Evolutionary conservation across 1,284 basidiomycete species (phyloP).

Genomic region (Spongiforma sp.): DNA sequence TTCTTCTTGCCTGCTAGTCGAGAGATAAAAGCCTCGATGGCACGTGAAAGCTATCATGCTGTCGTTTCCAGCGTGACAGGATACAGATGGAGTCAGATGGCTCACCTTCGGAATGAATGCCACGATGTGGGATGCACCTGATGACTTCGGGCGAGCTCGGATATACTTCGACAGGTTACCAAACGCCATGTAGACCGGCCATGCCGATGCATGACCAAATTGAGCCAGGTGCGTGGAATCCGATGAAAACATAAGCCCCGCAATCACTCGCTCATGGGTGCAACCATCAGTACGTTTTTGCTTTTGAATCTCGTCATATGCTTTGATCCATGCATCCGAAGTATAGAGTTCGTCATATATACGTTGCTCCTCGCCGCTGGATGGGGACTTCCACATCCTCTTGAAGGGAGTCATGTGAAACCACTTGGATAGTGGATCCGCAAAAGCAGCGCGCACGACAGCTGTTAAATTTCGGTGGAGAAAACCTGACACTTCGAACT

Average conservation of each 20-base stretch:
- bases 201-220: conserved; percentile 40
- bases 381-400: conserved; percentile 7
- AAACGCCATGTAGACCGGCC: conserved; percentile 36
- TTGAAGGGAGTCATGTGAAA: conserved; percentile 3
- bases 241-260: conserved; percentile 41
- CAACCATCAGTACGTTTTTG: no score
- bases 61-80: no score
- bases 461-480: background rate
- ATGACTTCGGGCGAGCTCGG: background rate
- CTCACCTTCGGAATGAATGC: background rate
- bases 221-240: conserved; percentile 42
- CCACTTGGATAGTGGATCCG: background rate
- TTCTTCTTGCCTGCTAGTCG: background rate
- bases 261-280: conserved; percentile 20
- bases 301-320: conserved; percentile 13
- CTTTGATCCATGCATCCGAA: conserved; percentile 12
- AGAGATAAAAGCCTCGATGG: background rate
- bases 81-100: background rate
- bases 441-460: background rate
- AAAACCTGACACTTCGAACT: background rate
- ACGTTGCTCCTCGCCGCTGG: background rate
- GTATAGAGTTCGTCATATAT: conserved; percentile 19
- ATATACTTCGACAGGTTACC: background rate
- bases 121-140: background rate
- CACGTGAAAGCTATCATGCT: no score